Evolutionary conservation across 805 yeast genomes (phyloP), one percentile per base, ranked within the genome.

Genomic region (Sugiyamaella americana): DNA sequence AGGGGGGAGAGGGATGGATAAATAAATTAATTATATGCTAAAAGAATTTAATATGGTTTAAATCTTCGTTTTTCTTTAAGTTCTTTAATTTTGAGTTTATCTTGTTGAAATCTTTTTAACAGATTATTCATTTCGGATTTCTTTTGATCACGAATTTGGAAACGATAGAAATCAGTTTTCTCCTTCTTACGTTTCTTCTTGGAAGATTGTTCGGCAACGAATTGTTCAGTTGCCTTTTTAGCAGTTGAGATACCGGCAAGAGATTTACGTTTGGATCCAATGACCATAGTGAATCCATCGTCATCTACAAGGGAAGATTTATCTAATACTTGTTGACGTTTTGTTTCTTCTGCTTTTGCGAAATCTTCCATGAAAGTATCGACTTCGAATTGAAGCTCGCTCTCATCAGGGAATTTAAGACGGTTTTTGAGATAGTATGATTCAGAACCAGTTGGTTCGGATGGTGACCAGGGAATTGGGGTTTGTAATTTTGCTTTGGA

Each of bases 71-170:
- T 83, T 54, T 84, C 88, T 63, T 76, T 86, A 82, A 93, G 80
- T 51, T 74, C 66, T 55, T 76, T 77, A 44, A 93, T 85, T 64
- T 81, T 81, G 57, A 82, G 91, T 69, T 93, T 97, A 66, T 93
- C 99, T 51, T 80, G 80, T 64, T 86, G 87, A 69, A 89, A 93
- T 62, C 88, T 87, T 48, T 66, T 71, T 61, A 93, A 72, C 60
- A 93, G 71, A 46, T 86, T 88, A 61, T 87, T 86, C 86, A 93
- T 87, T 65, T 91, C 96, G 52, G 75, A 78, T 72, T 93, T 93
- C 75, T 89, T 91, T 60, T 79, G 77, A 64, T 93, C 96, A 66
- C 99, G 81, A 56, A 93, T 78, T 70, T 93, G 99, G 78, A 89
- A 93, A 58, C 96, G 75, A 72, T 93, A 93, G 72, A 93, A 93